phyloP scores from a whole-genome alignment of 495 filamentous ascomycete species.

The Aspergillus wentii region DNA sequence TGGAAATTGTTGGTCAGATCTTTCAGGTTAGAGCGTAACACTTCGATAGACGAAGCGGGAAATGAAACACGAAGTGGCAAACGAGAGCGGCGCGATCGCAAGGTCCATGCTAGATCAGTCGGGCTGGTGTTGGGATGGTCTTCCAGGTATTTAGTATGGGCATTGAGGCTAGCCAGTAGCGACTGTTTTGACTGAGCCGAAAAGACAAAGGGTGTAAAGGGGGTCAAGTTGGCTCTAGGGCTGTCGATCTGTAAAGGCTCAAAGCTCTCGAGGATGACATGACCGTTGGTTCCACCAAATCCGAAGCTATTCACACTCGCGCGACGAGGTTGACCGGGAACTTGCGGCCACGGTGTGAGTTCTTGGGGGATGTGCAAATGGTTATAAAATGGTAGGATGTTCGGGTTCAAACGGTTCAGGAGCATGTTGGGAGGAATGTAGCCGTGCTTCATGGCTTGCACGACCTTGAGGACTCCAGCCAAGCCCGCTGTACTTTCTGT shows the following conservation, averaged over 20 bases:
- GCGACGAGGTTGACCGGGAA: slow-evolving; percentile 15
- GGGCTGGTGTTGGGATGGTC: slow-evolving; percentile 3
- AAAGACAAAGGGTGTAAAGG: slow-evolving; percentile 21
- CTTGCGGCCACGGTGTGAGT: slow-evolving; percentile 11
- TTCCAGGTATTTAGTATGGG: slow-evolving; percentile 15
- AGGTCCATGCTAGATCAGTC: slow-evolving; percentile 20
- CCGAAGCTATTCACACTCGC: slow-evolving; percentile 45
- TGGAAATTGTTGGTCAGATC: slow-evolving; percentile 9
- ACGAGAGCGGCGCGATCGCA: slow-evolving; percentile 13
- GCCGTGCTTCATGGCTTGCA: slow-evolving; percentile 39
- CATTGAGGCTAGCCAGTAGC: slow-evolving; percentile 9
- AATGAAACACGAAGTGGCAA: slow-evolving; percentile 15
- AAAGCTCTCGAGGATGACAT: slow-evolving; percentile 52
- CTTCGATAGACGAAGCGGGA: slow-evolving; percentile 5
- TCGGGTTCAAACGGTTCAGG: slow-evolving; percentile 40
- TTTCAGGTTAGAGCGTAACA: not conserved
- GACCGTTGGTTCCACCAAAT: slow-evolving; percentile 61
- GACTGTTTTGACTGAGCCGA: slow-evolving; percentile 20
- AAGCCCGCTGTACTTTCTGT: slow-evolving; percentile 44
- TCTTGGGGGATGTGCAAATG: slow-evolving; percentile 27
- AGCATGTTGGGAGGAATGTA: slow-evolving; percentile 53
- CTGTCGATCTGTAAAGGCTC: not conserved
- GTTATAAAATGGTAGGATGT: slow-evolving; percentile 21
- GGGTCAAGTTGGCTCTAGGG: not conserved
- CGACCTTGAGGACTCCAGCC: not conserved